These are phyloP conservation scores for Suillus ampliporus DNA, from an alignment of 768 basidiomycete genomes.

Conservation along the genomic window DNA sequence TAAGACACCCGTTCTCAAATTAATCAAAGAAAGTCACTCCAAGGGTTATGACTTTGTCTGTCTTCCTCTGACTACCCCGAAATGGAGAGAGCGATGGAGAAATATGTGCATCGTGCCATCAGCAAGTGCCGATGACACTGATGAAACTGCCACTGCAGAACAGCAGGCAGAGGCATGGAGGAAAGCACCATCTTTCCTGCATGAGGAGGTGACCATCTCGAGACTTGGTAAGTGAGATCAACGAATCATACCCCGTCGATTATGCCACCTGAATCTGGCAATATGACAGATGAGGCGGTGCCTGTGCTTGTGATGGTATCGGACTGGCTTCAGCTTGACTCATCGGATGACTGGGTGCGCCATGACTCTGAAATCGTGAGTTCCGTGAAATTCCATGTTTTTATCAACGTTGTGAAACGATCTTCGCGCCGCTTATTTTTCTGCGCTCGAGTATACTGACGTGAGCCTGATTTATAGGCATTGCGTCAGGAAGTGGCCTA, in stretches of 20 bases:
- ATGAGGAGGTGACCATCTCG: conserved; percentile 89
- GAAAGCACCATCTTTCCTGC: conserved; percentile 73
- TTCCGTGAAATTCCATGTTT: conserved; percentile 18
- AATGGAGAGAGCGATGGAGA: conserved; percentile 89
- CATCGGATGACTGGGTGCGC: conserved; percentile 90
- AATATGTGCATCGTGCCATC: conserved; percentile 81
- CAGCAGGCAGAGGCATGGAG: conserved; percentile 87
- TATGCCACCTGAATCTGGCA: conserved; percentile 20
- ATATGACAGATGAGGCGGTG: conserved; percentile 70
- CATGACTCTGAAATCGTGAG: conserved; percentile 95
- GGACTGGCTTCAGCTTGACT: conserved; percentile 96
- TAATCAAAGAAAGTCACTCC: conserved; percentile 55
- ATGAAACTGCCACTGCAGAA: conserved; percentile 53
- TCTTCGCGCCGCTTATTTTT: conserved; percentile 20
- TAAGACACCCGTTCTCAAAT: conserved; percentile 54
- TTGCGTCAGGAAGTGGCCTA: conserved; percentile 92
- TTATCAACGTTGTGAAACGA: not conserved
- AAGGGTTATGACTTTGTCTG: conserved; percentile 80
- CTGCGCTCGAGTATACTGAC: not conserved
- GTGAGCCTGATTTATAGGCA: conserved; percentile 55
- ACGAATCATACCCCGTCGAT: conserved; percentile 16
- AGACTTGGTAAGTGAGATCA: conserved; percentile 68
- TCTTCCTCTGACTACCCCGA: conserved; percentile 86
- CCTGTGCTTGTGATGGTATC: conserved; percentile 78
- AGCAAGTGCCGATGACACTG: conserved; percentile 40